Evolutionary conservation across 2,329 filamentous ascomycete species (phyloP).

Genomic region (Talaromyces islandicus): DNA sequence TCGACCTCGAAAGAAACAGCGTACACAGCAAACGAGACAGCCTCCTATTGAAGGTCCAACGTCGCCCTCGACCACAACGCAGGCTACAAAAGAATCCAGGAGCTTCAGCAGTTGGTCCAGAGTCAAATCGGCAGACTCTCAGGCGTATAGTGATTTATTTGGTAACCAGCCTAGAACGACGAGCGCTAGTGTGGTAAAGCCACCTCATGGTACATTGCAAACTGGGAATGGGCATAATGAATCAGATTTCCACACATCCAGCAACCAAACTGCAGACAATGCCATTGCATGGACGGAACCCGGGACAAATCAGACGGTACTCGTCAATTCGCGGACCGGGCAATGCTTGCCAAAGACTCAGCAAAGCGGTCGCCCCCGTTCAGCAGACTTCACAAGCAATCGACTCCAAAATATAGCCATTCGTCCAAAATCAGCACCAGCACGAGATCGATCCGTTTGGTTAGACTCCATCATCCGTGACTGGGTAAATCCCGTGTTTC

Average conservation of each 20-base stretch:
- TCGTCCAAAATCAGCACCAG: slow-evolving; percentile 15
- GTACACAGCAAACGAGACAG: slow-evolving; percentile 18
- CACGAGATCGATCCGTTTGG: slow-evolving; percentile 42
- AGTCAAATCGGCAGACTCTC: slow-evolving; percentile 30
- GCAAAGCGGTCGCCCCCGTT: slow-evolving; percentile 13
- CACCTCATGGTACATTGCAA: neutral
- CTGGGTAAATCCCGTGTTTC: slow-evolving; percentile 76
- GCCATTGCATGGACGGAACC: slow-evolving; percentile 56
- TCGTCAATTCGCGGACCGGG: slow-evolving; percentile 30
- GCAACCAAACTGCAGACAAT: slow-evolving; percentile 18
- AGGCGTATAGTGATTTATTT: slow-evolving; percentile 1
- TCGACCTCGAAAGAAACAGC: slow-evolving; percentile 42
- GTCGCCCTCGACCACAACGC: slow-evolving; percentile 8
- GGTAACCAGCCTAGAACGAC: neutral
- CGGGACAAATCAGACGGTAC: slow-evolving; percentile 36
- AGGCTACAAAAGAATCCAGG: slow-evolving; percentile 9
- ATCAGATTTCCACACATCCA: neutral
- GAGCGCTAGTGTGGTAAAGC: neutral
- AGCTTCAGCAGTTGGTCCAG: slow-evolving; percentile 36
- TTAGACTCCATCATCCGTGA: slow-evolving; percentile 53
- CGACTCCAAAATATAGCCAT: slow-evolving; percentile 5
- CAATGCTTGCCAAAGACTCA: slow-evolving; percentile 20
- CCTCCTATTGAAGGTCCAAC: slow-evolving; percentile 14
- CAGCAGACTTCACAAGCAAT: slow-evolving; percentile 12
- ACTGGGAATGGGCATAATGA: neutral